These are phyloP conservation scores for Umbelopsis sp. DNA, from an alignment of 371 early-diverging fungal genomes.

Conservation along the genomic window DNA sequence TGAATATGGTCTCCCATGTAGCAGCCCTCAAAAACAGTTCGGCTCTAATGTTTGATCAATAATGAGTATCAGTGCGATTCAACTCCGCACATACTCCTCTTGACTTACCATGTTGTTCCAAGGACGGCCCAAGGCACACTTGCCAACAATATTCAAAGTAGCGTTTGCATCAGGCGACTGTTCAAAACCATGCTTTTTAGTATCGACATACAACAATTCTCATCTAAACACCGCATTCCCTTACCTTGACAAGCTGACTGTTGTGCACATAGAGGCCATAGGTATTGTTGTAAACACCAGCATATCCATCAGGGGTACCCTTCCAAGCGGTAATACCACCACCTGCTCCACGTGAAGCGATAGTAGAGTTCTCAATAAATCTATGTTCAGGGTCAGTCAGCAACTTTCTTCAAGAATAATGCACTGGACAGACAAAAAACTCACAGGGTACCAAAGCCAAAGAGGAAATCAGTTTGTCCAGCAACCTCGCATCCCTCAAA, in stretches of 20 bases:
- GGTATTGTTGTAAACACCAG: constrained; percentile 12
- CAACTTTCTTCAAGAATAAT: not conserved
- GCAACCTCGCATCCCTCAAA: constrained; percentile 19
- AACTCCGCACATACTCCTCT: not conserved
- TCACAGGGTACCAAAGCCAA: constrained; percentile 17
- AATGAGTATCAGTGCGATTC: not conserved
- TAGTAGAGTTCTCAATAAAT: constrained; percentile 19
- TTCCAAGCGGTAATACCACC: constrained; percentile 20
- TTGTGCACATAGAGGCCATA: constrained; percentile 10
- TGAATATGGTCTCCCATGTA: constrained; percentile 19
- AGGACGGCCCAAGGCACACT: constrained; percentile 16
- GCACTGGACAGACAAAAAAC: not conserved
- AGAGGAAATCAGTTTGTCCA: constrained; percentile 17
- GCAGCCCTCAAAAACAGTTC: constrained; percentile 16
- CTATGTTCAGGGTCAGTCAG: not conserved
- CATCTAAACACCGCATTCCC: not conserved
- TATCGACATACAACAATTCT: not conserved
- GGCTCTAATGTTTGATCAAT: constrained; percentile 2
- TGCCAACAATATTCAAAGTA: constrained; percentile 5
- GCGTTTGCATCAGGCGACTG: constrained; percentile 20
- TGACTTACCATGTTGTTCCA: constrained; percentile 12
- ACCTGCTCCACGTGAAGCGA: constrained; percentile 13
- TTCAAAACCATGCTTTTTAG: not conserved
- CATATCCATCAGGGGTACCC: constrained; percentile 19
- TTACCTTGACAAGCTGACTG: constrained; percentile 13